These are phyloP conservation scores for Bryoerythrophyllum caledonicum DNA, from an alignment of 225 moss, liverwort and hornwort genomes.

Conservation along the genomic window DNA sequence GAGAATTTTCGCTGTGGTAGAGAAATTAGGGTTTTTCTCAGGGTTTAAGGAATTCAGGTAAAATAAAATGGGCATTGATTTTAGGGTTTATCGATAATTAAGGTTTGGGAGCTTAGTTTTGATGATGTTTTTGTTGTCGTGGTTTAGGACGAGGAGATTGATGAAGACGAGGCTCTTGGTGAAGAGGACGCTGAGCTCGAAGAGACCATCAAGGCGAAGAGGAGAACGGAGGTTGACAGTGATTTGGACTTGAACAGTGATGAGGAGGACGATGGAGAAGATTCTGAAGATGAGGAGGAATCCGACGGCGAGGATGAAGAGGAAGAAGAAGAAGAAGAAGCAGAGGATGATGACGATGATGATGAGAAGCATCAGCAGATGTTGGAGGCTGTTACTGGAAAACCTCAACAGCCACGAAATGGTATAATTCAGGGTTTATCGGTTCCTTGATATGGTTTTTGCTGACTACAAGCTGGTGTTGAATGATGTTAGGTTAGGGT, in stretches of 20 bases:
- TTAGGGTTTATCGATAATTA: neutral
- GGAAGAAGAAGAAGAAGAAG: conserved; percentile 25
- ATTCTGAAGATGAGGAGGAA: conserved; percentile 16
- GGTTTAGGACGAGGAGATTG: conserved; percentile 88
- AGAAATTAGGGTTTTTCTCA: neutral
- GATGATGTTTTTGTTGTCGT: neutral
- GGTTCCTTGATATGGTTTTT: no score
- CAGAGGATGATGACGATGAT: conserved; percentile 27
- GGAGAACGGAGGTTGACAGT: conserved; percentile 17
- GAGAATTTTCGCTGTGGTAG: neutral
- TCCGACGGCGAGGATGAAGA: conserved; percentile 36
- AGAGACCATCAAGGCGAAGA: conserved; percentile 27
- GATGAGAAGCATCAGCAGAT: conserved; percentile 65
- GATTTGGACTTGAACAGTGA: conserved; percentile 69
- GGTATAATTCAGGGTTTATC: conserved; percentile 35
- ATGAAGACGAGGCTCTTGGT: conserved; percentile 78
- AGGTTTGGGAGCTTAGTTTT: neutral
- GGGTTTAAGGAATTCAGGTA: neutral
- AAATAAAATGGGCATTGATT: neutral
- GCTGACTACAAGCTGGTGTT: no score
- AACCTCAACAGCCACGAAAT: conserved; percentile 32
- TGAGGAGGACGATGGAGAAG: conserved; percentile 33
- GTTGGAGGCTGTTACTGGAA: conserved; percentile 81
- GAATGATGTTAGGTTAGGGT: neutral
- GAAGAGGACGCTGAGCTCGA: conserved; percentile 57